Base-by-base conservation (phyloP, 1,139 yeast species). In the Yamadazyma siamensis region DNA sequence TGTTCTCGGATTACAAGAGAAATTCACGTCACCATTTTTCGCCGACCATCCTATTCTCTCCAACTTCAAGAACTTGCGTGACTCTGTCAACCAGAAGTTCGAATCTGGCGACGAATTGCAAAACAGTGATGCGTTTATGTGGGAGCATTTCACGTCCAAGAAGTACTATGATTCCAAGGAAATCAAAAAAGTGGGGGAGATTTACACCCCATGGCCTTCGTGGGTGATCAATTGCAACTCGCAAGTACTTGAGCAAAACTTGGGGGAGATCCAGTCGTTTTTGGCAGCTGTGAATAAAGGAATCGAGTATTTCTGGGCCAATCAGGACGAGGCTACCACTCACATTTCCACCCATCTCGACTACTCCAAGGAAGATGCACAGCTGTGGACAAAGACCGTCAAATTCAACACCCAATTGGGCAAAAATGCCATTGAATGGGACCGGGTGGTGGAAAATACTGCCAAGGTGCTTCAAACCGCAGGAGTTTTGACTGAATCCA, bases 121-220 rank as follows among this genome's bases (percentile, higher is more conserved):
- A 21, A 56, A 66, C 14, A 69, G 83, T 28, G 96, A 88, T 52
- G 94, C 94, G 1, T 88, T 88, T 57, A 84, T 88, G 95, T 88
- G 96, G 96, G 96, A 88, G 50, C 75, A 84, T 54, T 88, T 87
- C 62, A 88, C 96, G 5, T 77, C 89, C 26, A 88, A 87, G 51
- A 79, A 75, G 54, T 88, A 85, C 60, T 86, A 84, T 52, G 95
- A 86, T 49, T 71, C 61, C 35, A 71, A 76, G 11, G 96, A 87
- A 48, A 80, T 88, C 59, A 85, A 83, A 55, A 68, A 75, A 46
- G 78, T 88, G 40, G 96, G 96, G 8, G 86, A 83, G 44, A 86
- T 88, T 33, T 84, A 83, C 56, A 88, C 96, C 0, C 96, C 96
- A 7, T 88, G 96, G 96, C 91, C 96, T 6, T 84, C 95, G 2